Evolutionary conservation across 176 grass and related monocot species (phyloP), one percentile per base, ranked within the genome.

Genomic region (Aegilops umbellulata): DNA sequence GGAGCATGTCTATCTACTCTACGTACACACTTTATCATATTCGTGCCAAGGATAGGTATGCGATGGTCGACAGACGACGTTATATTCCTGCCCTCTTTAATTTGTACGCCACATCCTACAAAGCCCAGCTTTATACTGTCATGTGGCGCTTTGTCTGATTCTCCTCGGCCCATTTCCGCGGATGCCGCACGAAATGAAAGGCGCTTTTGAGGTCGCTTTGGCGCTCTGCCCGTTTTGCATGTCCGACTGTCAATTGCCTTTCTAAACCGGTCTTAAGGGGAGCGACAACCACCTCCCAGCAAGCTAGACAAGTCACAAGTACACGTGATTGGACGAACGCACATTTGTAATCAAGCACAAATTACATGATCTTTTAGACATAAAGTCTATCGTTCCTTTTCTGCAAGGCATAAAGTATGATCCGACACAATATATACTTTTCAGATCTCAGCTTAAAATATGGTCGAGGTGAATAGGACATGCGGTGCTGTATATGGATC

Each of bases 271-370:
- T 87, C 34, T 87, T 84, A 58, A 44, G 46, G 57, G 65, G 74
- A 84, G 80, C 30, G 49, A 84, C 89, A 90, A 51, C 36, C 14
- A 77, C 78, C 80, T 84, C 60, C 35, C 65, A 75, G 53, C 80
- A 90, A 90, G 89, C 27, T 66, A 60, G 19, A 42, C 20, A 19
- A 66, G 44, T 46, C 17, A 42, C 53, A 19, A 79, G 74, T 68
- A 44, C 61, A 47, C 36, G 57, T 85, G 65, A 65, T 87, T 80
- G 75, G 68, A 60, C 30, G 35, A 36, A 53, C 19, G 1, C 8
- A 53, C 14, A 75, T 75, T 29, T 74, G 57, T 74, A 46, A 65
- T 62, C 67, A 55, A 68, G 62, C 81, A 78, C 10, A 66, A 51
- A 29, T 74, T 51, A 32, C 42, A 31, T 62, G 62, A 16, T 6